These are phyloP conservation scores for Dothidotthia symphoricarpi DNA, from an alignment of 2,329 filamentous ascomycete genomes.

Conservation along the genomic window DNA sequence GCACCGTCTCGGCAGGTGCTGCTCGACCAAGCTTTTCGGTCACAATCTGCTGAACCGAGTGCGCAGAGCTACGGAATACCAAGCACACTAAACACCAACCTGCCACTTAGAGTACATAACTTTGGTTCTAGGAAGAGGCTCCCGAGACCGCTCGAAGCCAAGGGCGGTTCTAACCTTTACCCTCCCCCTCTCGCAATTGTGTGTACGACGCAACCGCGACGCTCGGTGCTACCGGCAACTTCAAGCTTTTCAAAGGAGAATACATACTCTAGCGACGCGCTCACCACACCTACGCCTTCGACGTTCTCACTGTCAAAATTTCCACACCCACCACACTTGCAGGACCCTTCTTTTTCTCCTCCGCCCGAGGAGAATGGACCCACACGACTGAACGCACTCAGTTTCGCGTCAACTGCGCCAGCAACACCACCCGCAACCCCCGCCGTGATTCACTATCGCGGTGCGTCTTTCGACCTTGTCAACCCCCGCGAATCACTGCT, in stretches of 20 bases:
- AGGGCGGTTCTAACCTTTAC: slow-evolving; percentile 4
- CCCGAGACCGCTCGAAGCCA: slow-evolving; percentile 28
- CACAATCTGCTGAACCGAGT: slow-evolving; percentile 31
- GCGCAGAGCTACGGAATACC: slow-evolving; percentile 17
- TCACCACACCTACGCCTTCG: slow-evolving; percentile 19
- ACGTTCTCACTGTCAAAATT: slow-evolving; percentile 40
- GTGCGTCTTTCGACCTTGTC: slow-evolving; percentile 42
- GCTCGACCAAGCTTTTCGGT: slow-evolving; percentile 21
- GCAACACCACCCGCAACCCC: slow-evolving; percentile 40
- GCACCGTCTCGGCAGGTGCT: slow-evolving; percentile 17
- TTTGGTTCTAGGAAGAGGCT: slow-evolving; percentile 39
- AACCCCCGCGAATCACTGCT: slow-evolving; percentile 41
- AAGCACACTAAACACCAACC: slow-evolving; percentile 12
- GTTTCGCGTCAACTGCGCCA: slow-evolving; percentile 28
- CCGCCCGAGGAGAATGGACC: slow-evolving; percentile 20
- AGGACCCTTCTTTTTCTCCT: slow-evolving; percentile 22
- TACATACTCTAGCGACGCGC: slow-evolving; percentile 12
- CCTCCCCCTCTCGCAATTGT: slow-evolving; percentile 15
- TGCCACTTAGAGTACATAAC: slow-evolving; percentile 25
- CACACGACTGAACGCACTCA: slow-evolving; percentile 20
- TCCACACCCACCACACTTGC: slow-evolving; percentile 30
- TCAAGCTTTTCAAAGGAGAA: slow-evolving; percentile 24
- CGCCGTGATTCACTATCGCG: slow-evolving; percentile 41
- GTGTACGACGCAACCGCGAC: slow-evolving; percentile 16
- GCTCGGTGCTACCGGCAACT: slow-evolving; percentile 17